Base-by-base conservation (phyloP, 228 moss, liverwort and hornwort genomes). In the Sphagnum fallax region DNA sequence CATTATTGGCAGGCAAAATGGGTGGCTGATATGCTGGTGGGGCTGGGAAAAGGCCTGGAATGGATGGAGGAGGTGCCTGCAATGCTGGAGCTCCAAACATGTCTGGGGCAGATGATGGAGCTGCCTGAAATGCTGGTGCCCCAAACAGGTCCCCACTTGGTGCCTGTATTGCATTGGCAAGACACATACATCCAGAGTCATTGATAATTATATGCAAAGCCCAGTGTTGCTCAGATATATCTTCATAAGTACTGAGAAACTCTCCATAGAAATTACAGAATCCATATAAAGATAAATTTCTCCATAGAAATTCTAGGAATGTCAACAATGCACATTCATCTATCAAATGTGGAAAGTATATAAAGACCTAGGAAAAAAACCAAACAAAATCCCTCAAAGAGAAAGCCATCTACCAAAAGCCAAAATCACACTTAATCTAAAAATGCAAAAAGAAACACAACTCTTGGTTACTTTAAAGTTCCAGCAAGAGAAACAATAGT, bases 71-170 rank as follows among this genome's bases (percentile, higher is more conserved):
- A 79, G 81, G 64, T 60, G 80, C 76, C 55, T 55, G 55, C 8
- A 8, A 12, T 8, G 12, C 8, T 8, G 8, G 9, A 55, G 8
- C 12, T 55, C 55, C 55, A 15, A 83, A 87, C 61, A 75, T 77
- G 49, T 84, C 85, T 0, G 84, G 57, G 5, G 78, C 53, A 62
- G 78, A 50, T 15, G 75, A 67, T 57, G 84, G 83, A 11, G 79
- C 73, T 53, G 77, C 83, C 71, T 81, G 75, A 57, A 92, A 96
- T 15, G 87, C 74, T 47, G 86, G 67, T 52, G 78, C 53, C 50
- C 85, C 80, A 73, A 91, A 96, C 11, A 88, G 71, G 49, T 89
- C 79, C 67, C 85, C 89, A 70, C 74, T 47, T 60, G 68, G 85
- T 18, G 51, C 82, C 84, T 87, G 82, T 67, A 63, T 51, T 48